Percentiles rank a stretch among this genome's conserved stretches.
Evolutionary conservation across 495 filamentous ascomycete species (phyloP).

Genomic region (Durotheca rogersii): DNA sequence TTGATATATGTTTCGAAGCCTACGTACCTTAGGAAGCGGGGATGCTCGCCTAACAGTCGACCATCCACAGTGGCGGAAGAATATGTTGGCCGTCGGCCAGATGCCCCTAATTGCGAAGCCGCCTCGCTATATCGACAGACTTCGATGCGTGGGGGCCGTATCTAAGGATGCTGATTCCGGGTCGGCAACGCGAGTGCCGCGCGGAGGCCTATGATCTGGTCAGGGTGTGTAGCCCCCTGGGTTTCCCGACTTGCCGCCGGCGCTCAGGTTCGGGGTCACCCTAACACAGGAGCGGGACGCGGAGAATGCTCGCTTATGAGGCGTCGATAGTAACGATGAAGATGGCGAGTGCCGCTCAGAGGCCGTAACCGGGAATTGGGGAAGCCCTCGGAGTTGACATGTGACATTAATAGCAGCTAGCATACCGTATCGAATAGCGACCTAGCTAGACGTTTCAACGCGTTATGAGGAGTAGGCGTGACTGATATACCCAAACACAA

Average conservation of each 20-base stretch:
- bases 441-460: constrained; percentile 34
- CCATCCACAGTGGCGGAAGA: constrained; percentile 13
- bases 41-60: constrained; percentile 1
- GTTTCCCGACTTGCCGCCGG: constrained; percentile 28
- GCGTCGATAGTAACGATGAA: constrained; percentile 31
- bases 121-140: constrained; percentile 12
- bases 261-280: constrained; percentile 11
- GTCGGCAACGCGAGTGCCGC: constrained; percentile 7
- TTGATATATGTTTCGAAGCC: background rate
- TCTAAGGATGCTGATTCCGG: constrained; percentile 1
- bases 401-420: constrained; percentile 12
- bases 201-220: constrained; percentile 11
- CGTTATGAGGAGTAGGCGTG: constrained; percentile 50
- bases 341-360: constrained; percentile 25
- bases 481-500: too few relatives aligned
- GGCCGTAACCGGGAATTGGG: constrained; percentile 18
- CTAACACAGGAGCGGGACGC: constrained; percentile 4
- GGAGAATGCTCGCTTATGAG: constrained; percentile 8
- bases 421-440: background rate
- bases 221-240: constrained; percentile 18
- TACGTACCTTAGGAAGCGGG: background rate
- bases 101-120: constrained; percentile 25
- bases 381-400: constrained; percentile 25
- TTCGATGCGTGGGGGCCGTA: constrained; percentile 15
- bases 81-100: constrained; percentile 20